Base-by-base conservation (phyloP, 352 stramenopile genomes). In the Phytophthora megakarya region DNA sequence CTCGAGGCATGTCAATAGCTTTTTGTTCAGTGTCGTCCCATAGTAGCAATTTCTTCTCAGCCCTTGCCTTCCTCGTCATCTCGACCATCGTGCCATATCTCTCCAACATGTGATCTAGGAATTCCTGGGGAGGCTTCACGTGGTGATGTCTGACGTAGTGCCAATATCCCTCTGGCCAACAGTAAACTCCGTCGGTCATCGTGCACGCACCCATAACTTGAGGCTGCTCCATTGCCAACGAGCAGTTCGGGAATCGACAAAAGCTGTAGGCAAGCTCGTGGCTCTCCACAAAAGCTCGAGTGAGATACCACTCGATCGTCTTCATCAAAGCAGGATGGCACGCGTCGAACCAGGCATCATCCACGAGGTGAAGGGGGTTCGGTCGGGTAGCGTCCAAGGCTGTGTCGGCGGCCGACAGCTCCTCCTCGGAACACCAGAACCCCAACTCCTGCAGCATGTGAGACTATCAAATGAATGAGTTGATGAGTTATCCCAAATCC, bases 251-350 rank as follows among this genome's bases (percentile, higher is more conserved):
- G 60, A 94, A 91, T 13, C 86, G 81, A 51, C 86, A 94, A 44
- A 80, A 90, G 66, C 83, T 92, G 77, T 92, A 94, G 13, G 78
- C 86, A 45, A 92, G 73, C 53, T 94, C 86, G 32, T 94, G 79
- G 46, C 80, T 90, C 56, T 94, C 86, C 11, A 94, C 73, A 55
- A 83, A 86, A 43, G 71, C 80, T 23, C 68, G 53, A n/a, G 72
- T 76, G 22, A 94, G 68, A 30, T 84, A 94, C 78, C 70, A 81
- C 57, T 85, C 60, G 38, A 94, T 75, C 22, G 42, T 61, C 42
- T 72, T 50, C 9, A 68, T 45, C 4, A 71, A 15, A 22, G 32
- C 43, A 2, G 55, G 42, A 11, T 62, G 16, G 6, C 47, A 61
- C n/a, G 58, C 55, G 12, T 53, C 18, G 40, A 78, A 76, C 84